These are phyloP conservation scores for Coemansia sp. DNA, from an alignment of 192 early-diverging fungal genomes.

Conservation along the genomic window DNA sequence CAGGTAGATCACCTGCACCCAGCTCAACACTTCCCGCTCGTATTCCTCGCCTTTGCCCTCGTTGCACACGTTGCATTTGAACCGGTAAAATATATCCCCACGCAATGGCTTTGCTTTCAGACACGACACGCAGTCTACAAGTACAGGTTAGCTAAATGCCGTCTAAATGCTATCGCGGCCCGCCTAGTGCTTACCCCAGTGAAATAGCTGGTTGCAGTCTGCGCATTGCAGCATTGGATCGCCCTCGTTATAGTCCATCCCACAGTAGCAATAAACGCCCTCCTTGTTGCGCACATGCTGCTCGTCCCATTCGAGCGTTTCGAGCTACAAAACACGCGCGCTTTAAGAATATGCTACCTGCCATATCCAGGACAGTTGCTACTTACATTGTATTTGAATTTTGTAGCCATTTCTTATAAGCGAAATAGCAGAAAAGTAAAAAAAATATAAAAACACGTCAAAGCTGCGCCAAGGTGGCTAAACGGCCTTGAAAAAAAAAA, in stretches of 20 bases:
- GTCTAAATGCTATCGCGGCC: neutral
- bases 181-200: slow-evolving; percentile 56
- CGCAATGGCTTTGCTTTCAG: slow-evolving; percentile 58
- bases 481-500: neutral
- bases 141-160: neutral
- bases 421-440: neutral
- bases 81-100: slow-evolving; percentile 75
- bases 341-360: too few species aligned
- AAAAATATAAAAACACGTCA: neutral
- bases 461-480: too few species aligned
- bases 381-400: slow-evolving; percentile 51
- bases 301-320: slow-evolving; percentile 53
- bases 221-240: slow-evolving; percentile 69
- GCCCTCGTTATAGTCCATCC: slow-evolving; percentile 56
- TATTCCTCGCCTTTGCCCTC: slow-evolving; percentile 60
- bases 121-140: slow-evolving; percentile 62
- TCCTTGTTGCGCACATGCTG: slow-evolving; percentile 61
- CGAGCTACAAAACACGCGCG: slow-evolving; percentile 28
- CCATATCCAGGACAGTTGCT: neutral
- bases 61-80: slow-evolving; percentile 73
- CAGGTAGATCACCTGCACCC: slow-evolving; percentile 70
- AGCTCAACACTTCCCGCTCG: slow-evolving; percentile 67
- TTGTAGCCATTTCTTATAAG: slow-evolving; percentile 23
- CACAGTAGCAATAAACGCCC: slow-evolving; percentile 80
- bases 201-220: slow-evolving; percentile 69